Conservation (phyloP, 2,329 filamentous ascomycete genomes). For the Aspergillus fischeri region DNA sequence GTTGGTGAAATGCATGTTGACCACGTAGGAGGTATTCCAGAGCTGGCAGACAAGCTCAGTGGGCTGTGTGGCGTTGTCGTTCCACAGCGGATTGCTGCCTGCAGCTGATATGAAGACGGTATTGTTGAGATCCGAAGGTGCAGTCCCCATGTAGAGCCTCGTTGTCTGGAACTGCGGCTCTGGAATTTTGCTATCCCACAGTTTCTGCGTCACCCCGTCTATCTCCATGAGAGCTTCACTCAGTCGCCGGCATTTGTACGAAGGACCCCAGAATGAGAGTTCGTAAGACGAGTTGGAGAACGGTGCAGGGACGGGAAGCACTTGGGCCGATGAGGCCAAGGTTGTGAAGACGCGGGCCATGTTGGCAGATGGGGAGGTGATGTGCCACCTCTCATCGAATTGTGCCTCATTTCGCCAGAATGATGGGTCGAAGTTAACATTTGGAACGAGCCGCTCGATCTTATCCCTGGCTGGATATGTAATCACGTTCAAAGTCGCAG, state of each 20-base stretch:
- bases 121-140: background rate
- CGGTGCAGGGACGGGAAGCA: slow-evolving; percentile 3
- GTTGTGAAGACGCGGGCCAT: slow-evolving; percentile 1
- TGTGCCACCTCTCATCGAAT: background rate
- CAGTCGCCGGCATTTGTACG: slow-evolving; percentile 9
- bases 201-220: slow-evolving; percentile 5
- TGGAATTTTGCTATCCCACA: background rate
- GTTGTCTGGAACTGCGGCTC: background rate
- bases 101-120: slow-evolving; percentile 2
- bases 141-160: background rate
- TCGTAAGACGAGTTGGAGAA: slow-evolving; percentile 7
- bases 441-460: background rate
- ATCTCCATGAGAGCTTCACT: slow-evolving; percentile 7
- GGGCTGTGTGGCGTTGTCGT: slow-evolving; percentile 1
- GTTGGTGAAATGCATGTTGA: slow-evolving; percentile 3
- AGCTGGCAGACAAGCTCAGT: slow-evolving; percentile 10
- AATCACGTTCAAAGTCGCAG: background rate
- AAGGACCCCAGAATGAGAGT: slow-evolving; percentile 11
- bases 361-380: slow-evolving; percentile 1
- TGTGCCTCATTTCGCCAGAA: background rate
- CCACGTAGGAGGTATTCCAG: slow-evolving; percentile 12
- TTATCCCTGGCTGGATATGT: background rate
- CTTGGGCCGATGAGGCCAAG: background rate
- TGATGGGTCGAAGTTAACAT: background rate
- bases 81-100: slow-evolving; percentile 1